Evolutionary conservation across 2,329 filamentous ascomycete genomes (phyloP), one percentile per base, ranked within the genome.

Genomic region (Lasiodiplodia hormozganensis): DNA sequence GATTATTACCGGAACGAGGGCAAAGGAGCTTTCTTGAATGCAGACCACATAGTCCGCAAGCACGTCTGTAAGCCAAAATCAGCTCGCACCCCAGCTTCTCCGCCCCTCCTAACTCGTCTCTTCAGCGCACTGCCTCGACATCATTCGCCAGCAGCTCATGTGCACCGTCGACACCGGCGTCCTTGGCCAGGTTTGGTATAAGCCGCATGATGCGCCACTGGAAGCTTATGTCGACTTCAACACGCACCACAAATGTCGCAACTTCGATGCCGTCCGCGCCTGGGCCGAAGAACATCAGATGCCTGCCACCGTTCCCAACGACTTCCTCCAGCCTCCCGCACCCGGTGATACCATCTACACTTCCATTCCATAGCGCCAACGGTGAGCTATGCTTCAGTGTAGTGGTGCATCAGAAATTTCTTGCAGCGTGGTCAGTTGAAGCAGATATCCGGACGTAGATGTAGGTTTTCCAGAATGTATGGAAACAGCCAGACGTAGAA

Each of bases 201-300:
- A 86, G 65, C 74, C 78, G 28, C 75, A 76, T 3, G 72, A 80
- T 1, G 76, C 80, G 10, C 82, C 84, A 0, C 81, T 86, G 0
- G 77, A 79, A 53, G 83, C 87, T 0, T 89, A 88, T 70, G 86
- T 88, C 2, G 87, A 90, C 74, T 90, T 90, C 77, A 87, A 88
- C 72, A 89, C 87, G 0, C 80, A 81, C 68, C 88, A 90, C 74
- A 80, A 80, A 58, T 90, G 88, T 75, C 84, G 86, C 40, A 86
- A 88, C 73, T 88, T 85, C 65, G 85, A 88, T 2, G 82, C 79
- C 1, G 76, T 89, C 4, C 76, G 83, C 34, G 70, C 77, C 18
- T 90, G 86, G 86, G 87, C 87, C 1, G 81, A 87, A 69, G 76
- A 75, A 36, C 80, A 85, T 31, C 87, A 89, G 74, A 72, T 84